Evolutionary conservation across 2,329 filamentous ascomycete species (phyloP).

Genomic region (Fusarium coicis): DNA sequence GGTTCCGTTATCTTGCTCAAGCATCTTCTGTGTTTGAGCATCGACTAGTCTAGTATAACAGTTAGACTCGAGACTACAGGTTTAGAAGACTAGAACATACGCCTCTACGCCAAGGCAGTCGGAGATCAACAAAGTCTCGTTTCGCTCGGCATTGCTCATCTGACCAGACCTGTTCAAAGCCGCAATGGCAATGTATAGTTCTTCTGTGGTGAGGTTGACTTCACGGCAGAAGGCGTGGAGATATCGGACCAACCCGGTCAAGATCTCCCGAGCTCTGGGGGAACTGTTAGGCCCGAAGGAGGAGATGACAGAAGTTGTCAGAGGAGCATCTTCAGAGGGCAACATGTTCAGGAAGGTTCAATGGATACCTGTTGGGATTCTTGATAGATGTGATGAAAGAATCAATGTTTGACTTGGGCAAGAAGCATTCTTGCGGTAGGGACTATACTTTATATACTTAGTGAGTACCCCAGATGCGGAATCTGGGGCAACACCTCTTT

Average conservation of each 20-base stretch:
- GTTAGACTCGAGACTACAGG: neutral
- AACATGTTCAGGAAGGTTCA: neutral
- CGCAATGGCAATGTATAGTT: neutral
- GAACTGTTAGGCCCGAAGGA: neutral
- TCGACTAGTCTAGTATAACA: neutral
- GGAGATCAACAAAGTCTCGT: neutral
- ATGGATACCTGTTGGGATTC: rapidly evolving
- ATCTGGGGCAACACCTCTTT: neutral
- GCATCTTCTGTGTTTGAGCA: neutral
- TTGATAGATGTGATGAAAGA: rapidly evolving
- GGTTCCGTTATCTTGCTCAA: neutral
- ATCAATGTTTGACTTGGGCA: rapidly evolving
- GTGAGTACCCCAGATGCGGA: neutral
- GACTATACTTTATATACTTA: neutral
- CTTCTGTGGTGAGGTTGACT: neutral
- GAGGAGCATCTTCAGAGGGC: neutral
- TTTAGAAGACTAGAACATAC: neutral
- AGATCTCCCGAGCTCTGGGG: neutral
- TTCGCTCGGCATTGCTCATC: neutral
- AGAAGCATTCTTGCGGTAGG: neutral
- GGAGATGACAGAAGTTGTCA: neutral
- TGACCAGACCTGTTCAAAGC: neutral
- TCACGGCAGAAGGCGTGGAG: neutral
- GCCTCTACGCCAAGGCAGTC: neutral
- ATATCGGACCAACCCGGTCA: neutral